Evolutionary conservation across 805 yeast genomes (phyloP).

Genomic region (Yarrowia sp.): DNA sequence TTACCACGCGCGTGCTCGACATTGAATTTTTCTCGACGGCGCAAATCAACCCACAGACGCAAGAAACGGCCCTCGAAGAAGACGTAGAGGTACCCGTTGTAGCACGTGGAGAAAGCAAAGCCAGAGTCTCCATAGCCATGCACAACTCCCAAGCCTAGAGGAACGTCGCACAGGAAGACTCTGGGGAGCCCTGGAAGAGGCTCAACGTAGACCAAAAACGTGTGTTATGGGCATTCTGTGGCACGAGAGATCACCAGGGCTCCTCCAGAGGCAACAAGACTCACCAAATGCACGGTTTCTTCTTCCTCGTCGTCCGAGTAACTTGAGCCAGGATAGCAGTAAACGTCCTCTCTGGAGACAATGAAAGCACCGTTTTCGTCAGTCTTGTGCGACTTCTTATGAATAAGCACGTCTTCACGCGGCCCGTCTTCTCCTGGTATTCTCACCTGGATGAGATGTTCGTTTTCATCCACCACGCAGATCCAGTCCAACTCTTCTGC

Average conservation of each 20-base stretch:
- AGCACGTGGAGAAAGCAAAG: neutral
- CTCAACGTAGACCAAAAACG: neutral
- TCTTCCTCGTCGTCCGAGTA: neutral
- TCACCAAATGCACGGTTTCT: neutral
- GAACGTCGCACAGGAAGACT: neutral
- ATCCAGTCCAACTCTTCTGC: neutral
- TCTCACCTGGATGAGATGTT: neutral
- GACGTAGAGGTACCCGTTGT: neutral
- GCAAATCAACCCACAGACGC: neutral
- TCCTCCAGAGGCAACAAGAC: neutral
- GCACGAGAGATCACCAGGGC: neutral
- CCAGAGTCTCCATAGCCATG: neutral
- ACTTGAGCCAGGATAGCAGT: too few relatives aligned
- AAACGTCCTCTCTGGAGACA: too few relatives aligned
- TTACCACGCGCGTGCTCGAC: too few relatives aligned
- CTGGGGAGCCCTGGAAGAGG: neutral
- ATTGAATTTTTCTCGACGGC: neutral
- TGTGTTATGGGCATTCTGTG: neutral
- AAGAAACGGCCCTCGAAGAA: neutral
- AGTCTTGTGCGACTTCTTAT: too few relatives aligned
- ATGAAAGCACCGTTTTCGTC: too few relatives aligned
- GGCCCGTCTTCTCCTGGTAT: neutral
- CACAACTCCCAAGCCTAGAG: neutral
- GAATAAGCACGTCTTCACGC: too few relatives aligned
- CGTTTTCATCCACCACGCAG: neutral